These are phyloP conservation scores for Apiospora sp. DNA, from an alignment of 2,329 filamentous ascomycete species.

Conservation along the genomic window DNA sequence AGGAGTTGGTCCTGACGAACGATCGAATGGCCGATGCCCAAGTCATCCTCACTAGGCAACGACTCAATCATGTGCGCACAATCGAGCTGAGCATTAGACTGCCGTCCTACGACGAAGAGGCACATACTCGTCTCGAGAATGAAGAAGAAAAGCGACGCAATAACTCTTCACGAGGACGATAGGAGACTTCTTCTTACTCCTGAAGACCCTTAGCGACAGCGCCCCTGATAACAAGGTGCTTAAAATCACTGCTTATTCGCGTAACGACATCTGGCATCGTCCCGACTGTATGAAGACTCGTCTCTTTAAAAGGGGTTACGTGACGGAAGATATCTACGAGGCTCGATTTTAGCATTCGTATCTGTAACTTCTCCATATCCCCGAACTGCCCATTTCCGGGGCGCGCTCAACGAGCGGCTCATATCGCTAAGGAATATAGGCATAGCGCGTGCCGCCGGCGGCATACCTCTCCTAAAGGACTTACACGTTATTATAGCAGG, in stretches of 20 bases:
- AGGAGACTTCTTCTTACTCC: neutral
- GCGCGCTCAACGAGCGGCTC: neutral
- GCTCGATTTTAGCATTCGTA: slow-evolving; percentile 4
- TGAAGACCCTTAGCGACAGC: neutral
- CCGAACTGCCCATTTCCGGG: neutral
- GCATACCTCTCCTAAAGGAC: neutral
- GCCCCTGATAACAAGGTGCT: neutral
- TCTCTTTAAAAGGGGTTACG: neutral
- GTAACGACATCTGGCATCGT: neutral
- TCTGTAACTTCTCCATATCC: neutral
- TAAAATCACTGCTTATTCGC: neutral
- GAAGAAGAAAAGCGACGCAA: neutral
- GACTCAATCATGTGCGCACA: neutral
- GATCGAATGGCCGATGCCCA: neutral
- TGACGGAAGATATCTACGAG: neutral
- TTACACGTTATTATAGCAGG: neutral
- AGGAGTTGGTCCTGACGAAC: neutral
- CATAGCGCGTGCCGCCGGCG: neutral
- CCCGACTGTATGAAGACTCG: neutral
- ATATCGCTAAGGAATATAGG: neutral
- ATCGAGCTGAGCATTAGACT: neutral
- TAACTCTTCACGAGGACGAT: neutral
- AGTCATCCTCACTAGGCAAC: neutral
- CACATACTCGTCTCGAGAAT: neutral
- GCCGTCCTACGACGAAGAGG: slow-evolving; percentile 3